Percentiles rank a stretch among this genome's conserved stretches.
Conservation (phyloP, 495 filamentous ascomycete genomes). For the Trichoderma orchidacearum region DNA sequence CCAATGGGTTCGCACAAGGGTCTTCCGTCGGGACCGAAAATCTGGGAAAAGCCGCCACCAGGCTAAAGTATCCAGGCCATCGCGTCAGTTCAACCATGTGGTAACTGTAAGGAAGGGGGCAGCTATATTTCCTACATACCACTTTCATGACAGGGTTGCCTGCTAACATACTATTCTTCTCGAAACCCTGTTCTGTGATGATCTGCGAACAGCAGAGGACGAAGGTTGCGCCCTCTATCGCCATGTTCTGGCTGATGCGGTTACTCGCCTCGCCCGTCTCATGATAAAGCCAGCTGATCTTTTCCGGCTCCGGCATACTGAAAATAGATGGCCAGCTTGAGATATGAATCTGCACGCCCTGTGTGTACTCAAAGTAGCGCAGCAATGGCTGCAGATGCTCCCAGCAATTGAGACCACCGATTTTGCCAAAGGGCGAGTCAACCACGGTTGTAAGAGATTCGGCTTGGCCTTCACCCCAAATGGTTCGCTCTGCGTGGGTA, state of each 20-base stretch:
- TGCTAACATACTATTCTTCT: constrained; percentile 12
- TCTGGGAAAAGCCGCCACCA: constrained; percentile 27
- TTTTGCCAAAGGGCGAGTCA: constrained; percentile 17
- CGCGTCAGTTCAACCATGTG: too few species aligned
- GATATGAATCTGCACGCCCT: constrained; percentile 35
- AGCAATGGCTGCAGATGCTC: constrained; percentile 41
- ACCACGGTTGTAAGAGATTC: constrained; percentile 20
- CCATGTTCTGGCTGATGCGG: constrained; percentile 14
- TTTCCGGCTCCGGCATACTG: constrained; percentile 11
- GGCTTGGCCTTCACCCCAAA: constrained; percentile 31
- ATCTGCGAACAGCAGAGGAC: constrained; percentile 27
- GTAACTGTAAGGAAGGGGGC: too few species aligned
- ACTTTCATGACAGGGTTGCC: constrained; percentile 13
- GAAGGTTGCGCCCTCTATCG: constrained; percentile 29
- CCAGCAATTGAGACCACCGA: constrained; percentile 32
- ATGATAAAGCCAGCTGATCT: constrained; percentile 13
- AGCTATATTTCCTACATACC: too few species aligned
- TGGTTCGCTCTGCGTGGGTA: constrained; percentile 37
- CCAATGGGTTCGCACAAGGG: constrained; percentile 14
- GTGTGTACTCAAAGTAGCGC: constrained; percentile 29
- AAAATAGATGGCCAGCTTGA: constrained; percentile 31
- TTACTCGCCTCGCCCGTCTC: constrained; percentile 8
- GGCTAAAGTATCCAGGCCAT: constrained; percentile 1
- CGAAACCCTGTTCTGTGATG: constrained; percentile 14
- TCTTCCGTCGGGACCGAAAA: constrained; percentile 36